Percentiles rank a stretch among this genome's conserved stretches.
phyloP scores from a whole-genome alignment of 768 basidiomycete species.

The Lactarius vividus region DNA sequence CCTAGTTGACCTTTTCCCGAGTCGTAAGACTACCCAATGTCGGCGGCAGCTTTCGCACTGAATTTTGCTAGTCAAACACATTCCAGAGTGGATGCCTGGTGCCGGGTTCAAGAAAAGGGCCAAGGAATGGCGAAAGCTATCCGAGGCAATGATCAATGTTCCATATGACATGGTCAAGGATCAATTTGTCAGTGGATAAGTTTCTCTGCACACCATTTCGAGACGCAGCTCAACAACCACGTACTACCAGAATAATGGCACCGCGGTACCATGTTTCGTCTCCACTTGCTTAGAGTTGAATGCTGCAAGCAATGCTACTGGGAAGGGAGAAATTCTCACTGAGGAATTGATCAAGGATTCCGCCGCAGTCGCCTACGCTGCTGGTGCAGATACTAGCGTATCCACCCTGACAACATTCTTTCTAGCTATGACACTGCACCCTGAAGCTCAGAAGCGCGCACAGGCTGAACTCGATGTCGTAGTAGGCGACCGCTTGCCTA shows the following conservation, averaged over 20 bases:
- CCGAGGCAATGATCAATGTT: slow-evolving; percentile 27
- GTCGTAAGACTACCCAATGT: slow-evolving; percentile 21
- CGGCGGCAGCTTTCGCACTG: not conserved
- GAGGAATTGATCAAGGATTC: slow-evolving; percentile 26
- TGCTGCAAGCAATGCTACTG: slow-evolving; percentile 7
- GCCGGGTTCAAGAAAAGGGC: slow-evolving; percentile 27
- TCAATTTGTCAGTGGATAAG: slow-evolving; percentile 19
- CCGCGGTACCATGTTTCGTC: slow-evolving; percentile 26
- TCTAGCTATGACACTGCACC: slow-evolving; percentile 30
- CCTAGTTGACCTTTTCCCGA: slow-evolving; percentile 31
- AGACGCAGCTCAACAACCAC: not conserved
- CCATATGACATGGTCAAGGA: slow-evolving; percentile 29
- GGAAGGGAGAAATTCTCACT: slow-evolving; percentile 23
- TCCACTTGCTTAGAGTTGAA: slow-evolving; percentile 20
- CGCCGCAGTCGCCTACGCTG: slow-evolving; percentile 25
- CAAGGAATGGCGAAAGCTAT: slow-evolving; percentile 25
- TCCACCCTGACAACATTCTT: slow-evolving; percentile 28
- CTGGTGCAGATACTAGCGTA: slow-evolving; percentile 24
- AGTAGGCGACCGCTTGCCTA: slow-evolving; percentile 29
- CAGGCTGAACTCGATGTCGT: slow-evolving; percentile 31
- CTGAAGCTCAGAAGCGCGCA: slow-evolving; percentile 29
- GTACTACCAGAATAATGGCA: slow-evolving; percentile 12
- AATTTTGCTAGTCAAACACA: slow-evolving; percentile 27
- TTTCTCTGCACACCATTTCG: not conserved
- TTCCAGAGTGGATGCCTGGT: slow-evolving; percentile 33